Percentiles rank a stretch among this genome's conserved stretches.
phyloP scores from a whole-genome alignment of 805 yeast genomes.

The Metschnikowia lunata region DNA sequence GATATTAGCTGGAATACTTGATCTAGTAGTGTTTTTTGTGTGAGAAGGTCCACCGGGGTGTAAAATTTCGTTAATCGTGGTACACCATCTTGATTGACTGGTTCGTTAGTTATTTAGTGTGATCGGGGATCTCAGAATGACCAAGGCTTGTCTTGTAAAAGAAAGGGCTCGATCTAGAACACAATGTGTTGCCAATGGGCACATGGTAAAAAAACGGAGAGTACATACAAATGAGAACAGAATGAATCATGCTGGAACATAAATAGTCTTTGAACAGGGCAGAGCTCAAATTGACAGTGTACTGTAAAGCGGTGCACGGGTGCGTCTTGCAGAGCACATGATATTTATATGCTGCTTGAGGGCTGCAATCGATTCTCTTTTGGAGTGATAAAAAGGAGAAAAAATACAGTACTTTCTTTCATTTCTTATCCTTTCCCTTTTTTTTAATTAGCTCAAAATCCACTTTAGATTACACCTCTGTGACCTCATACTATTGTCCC shows the following conservation, averaged over 20 bases:
- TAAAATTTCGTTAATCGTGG: conserved; percentile 90
- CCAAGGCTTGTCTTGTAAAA: background rate
- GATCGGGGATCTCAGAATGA: background rate
- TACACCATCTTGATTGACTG: conserved; percentile 84
- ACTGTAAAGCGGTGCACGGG: background rate
- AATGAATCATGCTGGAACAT: conserved; percentile 64
- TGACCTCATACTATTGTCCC: too few species aligned
- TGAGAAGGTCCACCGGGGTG: conserved; percentile 80
- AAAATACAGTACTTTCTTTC: too few species aligned
- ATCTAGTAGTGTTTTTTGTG: conserved; percentile 73
- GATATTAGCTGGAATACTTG: conserved; percentile 80
- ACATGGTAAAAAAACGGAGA: background rate
- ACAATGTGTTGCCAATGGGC: background rate
- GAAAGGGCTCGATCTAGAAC: background rate
- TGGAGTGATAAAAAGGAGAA: background rate
- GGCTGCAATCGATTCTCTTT: background rate
- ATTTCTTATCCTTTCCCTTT: too few species aligned
- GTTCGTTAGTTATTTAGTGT: conserved; percentile 19
- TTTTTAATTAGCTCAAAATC: too few species aligned
- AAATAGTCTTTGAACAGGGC: background rate
- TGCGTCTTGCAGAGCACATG: background rate
- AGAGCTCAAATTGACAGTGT: background rate
- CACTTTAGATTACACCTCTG: too few species aligned
- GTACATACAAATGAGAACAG: conserved; percentile 72
- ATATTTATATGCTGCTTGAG: background rate